phyloP scores from a whole-genome alignment of 305 asterid genomes.

The Withania somnifera region DNA sequence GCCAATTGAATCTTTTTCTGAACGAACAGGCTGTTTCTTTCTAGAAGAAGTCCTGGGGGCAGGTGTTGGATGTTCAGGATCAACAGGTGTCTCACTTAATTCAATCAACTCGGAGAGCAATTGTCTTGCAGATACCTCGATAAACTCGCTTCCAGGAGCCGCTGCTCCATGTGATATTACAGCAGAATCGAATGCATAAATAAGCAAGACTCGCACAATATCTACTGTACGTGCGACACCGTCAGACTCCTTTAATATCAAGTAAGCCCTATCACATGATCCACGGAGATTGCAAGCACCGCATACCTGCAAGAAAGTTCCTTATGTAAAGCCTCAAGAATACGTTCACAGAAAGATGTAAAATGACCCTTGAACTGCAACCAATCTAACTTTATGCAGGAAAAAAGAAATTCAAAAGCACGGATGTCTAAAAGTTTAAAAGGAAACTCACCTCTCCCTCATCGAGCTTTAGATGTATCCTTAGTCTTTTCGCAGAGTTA shows the following conservation, averaged over 20 bases:
- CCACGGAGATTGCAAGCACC: conserved; percentile 63
- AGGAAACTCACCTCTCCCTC: conserved; percentile 64
- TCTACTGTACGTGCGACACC: conserved; percentile 69
- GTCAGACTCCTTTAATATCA: conserved; percentile 44
- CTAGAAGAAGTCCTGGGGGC: conserved; percentile 19
- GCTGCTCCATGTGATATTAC: conserved; percentile 37
- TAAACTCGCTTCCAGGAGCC: conserved; percentile 42
- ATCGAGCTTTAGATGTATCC: conserved; percentile 58
- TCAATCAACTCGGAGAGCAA: conserved; percentile 59
- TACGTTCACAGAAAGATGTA: background rate
- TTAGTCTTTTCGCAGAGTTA: conserved; percentile 79
- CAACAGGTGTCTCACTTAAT: conserved; percentile 52
- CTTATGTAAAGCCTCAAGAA: conserved; percentile 1
- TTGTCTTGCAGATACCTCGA: conserved; percentile 64
- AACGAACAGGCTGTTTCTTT: conserved; percentile 28
- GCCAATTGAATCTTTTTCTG: conserved; percentile 56
- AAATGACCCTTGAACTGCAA: background rate
- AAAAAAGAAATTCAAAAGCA: background rate
- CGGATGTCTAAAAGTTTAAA: background rate
- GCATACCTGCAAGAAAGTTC: conserved; percentile 48
- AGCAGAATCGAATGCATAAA: conserved; percentile 60
- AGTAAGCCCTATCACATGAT: conserved; percentile 79
- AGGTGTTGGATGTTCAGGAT: conserved; percentile 47
- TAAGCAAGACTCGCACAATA: conserved; percentile 55
- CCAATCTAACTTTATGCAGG: background rate